Evolutionary conservation across 208 protist species (phyloP).

Genomic region (Trypanosoma avium): DNA sequence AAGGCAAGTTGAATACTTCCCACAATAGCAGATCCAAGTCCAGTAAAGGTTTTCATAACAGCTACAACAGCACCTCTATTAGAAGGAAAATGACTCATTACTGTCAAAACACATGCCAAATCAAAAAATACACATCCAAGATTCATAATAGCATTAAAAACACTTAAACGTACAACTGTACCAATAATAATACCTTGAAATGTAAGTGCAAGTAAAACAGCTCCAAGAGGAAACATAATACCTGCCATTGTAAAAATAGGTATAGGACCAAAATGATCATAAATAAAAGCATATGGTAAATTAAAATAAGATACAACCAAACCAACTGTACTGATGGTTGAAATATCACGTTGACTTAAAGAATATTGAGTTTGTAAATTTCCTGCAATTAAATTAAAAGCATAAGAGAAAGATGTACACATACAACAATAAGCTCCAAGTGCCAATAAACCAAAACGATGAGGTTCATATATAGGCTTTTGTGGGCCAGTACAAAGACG

Average conservation of each 20-base stretch:
- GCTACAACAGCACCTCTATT: slow-evolving; percentile 72
- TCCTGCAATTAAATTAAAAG: slow-evolving; percentile 73
- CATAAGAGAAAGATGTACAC: slow-evolving; percentile 57
- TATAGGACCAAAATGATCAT: slow-evolving; percentile 72
- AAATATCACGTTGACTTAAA: slow-evolving; percentile 57
- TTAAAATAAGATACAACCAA: slow-evolving; percentile 44
- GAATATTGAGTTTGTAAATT: slow-evolving; percentile 56
- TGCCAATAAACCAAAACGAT: slow-evolving; percentile 35
- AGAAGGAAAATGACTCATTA: slow-evolving; percentile 68
- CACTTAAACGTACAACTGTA: slow-evolving; percentile 48
- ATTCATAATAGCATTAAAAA: slow-evolving; percentile 47
- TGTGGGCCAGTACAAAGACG: slow-evolving; percentile 25
- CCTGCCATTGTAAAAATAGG: slow-evolving; percentile 53
- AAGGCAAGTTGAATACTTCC: slow-evolving; percentile 57
- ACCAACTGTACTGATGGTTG: slow-evolving; percentile 68
- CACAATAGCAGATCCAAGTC: slow-evolving; percentile 69
- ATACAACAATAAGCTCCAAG: slow-evolving; percentile 58
- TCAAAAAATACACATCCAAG: slow-evolving; percentile 67
- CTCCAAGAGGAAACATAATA: slow-evolving; percentile 46
- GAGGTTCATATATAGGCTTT: slow-evolving; percentile 11
- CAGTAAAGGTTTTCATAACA: slow-evolving; percentile 79
- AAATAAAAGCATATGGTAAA: slow-evolving; percentile 57
- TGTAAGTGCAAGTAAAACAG: slow-evolving; percentile 48
- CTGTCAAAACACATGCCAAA: slow-evolving; percentile 66
- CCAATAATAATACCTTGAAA: slow-evolving; percentile 50